Evolutionary conservation across 2,329 filamentous ascomycete genomes (phyloP), one percentile per base, ranked within the genome.

Genomic region (Hymenoscyphus albidus): DNA sequence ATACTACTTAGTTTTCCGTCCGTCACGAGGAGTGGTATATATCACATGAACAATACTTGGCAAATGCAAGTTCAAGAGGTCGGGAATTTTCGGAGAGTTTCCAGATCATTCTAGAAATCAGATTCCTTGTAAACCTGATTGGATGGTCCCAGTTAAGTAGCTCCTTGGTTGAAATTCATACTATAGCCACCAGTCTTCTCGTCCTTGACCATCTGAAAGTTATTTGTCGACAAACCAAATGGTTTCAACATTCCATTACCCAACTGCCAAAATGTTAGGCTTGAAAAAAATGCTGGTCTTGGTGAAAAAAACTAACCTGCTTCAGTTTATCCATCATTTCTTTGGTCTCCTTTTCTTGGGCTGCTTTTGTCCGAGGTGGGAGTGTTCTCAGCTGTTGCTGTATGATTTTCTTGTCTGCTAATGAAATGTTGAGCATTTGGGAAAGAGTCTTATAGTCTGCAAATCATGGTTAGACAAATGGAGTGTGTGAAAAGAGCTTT

Each of bases 311-410:
- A 81, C 84, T 79, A 69, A 87, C 85, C 71, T 89, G 88, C 75
- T 96, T 97, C 72, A 99, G 78, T 80, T 98, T 97, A 18, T 90
- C 91, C 93, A 97, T 96, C 93, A 98, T 97, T 79, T 99, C 94
- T 2, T 85, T 88, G 85, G 95, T 92, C 78, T 99, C 95, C 70
- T 84, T 85, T 74, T 97, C 89, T 78, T 93, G 92, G 1, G 93
- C 93, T 18, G 84, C 85, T 69, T 94, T 91, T 59, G 92, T 84
- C 67, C 83, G 82, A 1, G 83, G 80, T 1, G 92, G 91, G 48
- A 98, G 78, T 27, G 81, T 79, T 14, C 81, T 77, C 65, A 96
- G 80, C 70, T 92, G 89, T 35, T 80, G 78, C 61, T 86, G 81
- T 1, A 96, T 89, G 16, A 89, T 84, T 71, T 83, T 87, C 74